Base-by-base conservation (phyloP, 139 green algal genomes). In the Trebouxia sp. region DNA sequence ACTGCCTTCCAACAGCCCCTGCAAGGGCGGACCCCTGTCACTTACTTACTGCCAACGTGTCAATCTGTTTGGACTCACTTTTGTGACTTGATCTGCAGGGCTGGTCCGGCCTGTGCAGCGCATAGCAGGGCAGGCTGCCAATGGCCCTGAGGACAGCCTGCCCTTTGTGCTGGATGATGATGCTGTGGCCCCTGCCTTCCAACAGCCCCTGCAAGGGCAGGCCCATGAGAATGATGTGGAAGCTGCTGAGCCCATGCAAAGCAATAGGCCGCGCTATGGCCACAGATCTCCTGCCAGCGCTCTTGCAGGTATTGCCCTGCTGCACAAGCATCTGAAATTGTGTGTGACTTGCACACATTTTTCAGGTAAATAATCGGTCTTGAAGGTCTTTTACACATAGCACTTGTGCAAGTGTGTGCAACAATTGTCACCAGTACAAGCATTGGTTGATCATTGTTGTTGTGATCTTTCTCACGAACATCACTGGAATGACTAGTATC, bases 111-210 rank as follows among this genome's bases (percentile, higher is more conserved):
- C 38, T 24, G 51, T 74, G 35, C 51, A 70, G 76, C 51, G 79
- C 48, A 80, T 65, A n/a, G 76, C 76, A 69, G 50, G 76, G 9
- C 51, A 70, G 51, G 48, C 50, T 43, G 76, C 51, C 30, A 51
- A 24, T 37, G 76, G 50, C 24, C n/a, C 39, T 30, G 77, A 76
- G 38, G 55, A 75, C 38, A 75, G 42, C 10, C 58, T 82, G 41
- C 77, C 77, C 5, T 82, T 82, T 69, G 39, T 76, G n/a, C n/a
- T 82, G 58, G 77, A 82, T 75, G 77, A 82, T 5, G 77, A 82
- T 48, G 74, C 74, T 28, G 69, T 77, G 41, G 69, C 69, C 20
- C 42, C 26, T 26, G 43, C 69, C 0, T 77, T 39, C 38, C 26
- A 38, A 11, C 26, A 77, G 69, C 69, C 17, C 24, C 41, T 77